Conservation (phyloP, 805 yeast genomes). For the Metschnikowia drakensbergensis region DNA sequence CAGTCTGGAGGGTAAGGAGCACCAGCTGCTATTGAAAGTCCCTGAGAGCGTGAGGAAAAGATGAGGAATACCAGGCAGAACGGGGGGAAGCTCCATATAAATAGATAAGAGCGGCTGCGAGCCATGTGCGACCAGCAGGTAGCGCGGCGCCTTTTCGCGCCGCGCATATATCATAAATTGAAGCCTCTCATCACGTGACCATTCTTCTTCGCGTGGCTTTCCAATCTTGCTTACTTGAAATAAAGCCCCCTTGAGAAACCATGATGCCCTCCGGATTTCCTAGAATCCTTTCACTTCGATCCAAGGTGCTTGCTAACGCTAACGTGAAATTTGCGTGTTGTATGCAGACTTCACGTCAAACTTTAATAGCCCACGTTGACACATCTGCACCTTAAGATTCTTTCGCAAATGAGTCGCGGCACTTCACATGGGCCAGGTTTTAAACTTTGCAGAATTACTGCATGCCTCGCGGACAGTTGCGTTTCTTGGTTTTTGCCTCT, state of each 20-base stretch:
- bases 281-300: no score
- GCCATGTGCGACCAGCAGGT: not conserved
- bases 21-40: no score
- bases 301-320: no score
- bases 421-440: not conserved
- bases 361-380: not conserved
- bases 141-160: not conserved
- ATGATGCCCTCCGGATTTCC: no score
- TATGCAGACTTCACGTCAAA: not conserved
- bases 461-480: not conserved
- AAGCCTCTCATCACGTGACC: not conserved
- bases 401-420: not conserved
- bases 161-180: not conserved
- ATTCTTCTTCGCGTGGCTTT: not conserved
- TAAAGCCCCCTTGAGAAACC: no score
- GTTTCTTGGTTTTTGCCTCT: no score
- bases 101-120: not conserved
- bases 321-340: not conserved
- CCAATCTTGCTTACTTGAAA: no score
- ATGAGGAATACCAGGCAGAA: not conserved
- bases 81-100: not conserved
- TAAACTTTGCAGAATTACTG: not conserved
- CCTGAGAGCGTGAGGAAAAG: no score
- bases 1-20: no score
- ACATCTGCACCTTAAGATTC: not conserved